Percentiles rank a stretch among this genome's conserved stretches.
phyloP scores from a whole-genome alignment of 495 filamentous ascomycete genomes.

The Hypoxylon perforatum region DNA sequence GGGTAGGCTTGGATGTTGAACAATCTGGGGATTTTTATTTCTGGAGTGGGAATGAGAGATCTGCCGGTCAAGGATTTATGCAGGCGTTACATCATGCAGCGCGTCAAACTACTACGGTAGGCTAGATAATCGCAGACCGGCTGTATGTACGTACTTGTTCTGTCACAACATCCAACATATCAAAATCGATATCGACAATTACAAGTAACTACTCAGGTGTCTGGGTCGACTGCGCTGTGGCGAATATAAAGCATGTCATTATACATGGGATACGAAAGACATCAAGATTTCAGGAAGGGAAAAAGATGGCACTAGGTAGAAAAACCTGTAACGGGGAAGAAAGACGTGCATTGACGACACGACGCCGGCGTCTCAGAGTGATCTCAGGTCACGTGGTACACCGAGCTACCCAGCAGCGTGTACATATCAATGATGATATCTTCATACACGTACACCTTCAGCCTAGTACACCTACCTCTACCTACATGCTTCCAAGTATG shows the following conservation, averaged over 20 bases:
- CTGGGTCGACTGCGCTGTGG: too few relatives aligned
- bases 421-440: too few relatives aligned
- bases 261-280: too few relatives aligned
- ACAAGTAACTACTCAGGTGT: neutral
- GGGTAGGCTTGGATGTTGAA: slow-evolving; percentile 21
- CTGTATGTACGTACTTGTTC: slow-evolving; percentile 6
- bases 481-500: too few relatives aligned
- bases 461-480: too few relatives aligned
- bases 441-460: too few relatives aligned
- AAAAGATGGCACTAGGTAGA: too few relatives aligned
- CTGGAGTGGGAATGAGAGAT: slow-evolving; percentile 39
- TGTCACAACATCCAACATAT: neutral
- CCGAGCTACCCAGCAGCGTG: neutral
- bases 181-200: neutral
- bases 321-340: too few relatives aligned
- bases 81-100: slow-evolving; percentile 44
- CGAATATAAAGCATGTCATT: too few relatives aligned
- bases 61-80: slow-evolving; percentile 51
- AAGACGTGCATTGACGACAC: neutral
- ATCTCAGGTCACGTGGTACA: slow-evolving; percentile 1
- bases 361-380: slow-evolving; percentile 1
- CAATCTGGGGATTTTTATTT: slow-evolving; percentile 42
- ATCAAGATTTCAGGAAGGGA: too few relatives aligned
- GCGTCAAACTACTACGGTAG: slow-evolving; percentile 5
- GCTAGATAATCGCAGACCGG: too few relatives aligned